These are phyloP conservation scores for Sugiyamaella grinbergsii DNA, from an alignment of 1,139 yeast genomes.

Conservation along the genomic window DNA sequence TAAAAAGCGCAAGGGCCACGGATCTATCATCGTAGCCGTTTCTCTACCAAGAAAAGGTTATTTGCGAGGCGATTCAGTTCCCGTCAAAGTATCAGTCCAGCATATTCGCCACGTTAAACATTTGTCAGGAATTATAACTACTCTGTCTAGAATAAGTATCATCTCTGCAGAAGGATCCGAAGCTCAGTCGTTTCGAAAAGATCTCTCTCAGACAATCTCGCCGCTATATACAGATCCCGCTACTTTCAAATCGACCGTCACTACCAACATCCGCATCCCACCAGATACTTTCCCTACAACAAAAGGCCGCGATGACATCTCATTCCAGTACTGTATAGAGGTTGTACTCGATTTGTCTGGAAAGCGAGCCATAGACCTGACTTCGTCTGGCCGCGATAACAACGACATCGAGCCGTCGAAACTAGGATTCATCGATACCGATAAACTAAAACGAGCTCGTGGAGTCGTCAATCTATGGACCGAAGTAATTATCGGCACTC, in stretches of 20 bases:
- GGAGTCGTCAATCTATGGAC: conserved; percentile 78
- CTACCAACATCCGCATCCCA: conserved; percentile 70
- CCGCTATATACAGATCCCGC: conserved; percentile 80
- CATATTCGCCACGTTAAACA: conserved; percentile 74
- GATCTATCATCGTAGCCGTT: conserved; percentile 49
- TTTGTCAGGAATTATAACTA: conserved; percentile 74
- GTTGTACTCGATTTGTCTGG: conserved; percentile 71
- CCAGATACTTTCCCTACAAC: conserved; percentile 87
- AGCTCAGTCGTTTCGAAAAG: conserved; percentile 80
- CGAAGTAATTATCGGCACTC: conserved; percentile 77
- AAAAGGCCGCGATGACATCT: conserved; percentile 67
- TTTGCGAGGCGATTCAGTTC: conserved; percentile 75
- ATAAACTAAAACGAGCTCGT: conserved; percentile 67
- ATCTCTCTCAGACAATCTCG: conserved; percentile 71
- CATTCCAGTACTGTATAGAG: conserved; percentile 84
- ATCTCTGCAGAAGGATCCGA: conserved; percentile 57
- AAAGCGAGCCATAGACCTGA: conserved; percentile 43
- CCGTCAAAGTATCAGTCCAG: conserved; percentile 63
- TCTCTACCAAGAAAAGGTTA: conserved; percentile 70
- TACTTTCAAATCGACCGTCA: conserved; percentile 58
- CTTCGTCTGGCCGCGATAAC: conserved; percentile 10
- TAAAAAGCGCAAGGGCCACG: conserved; percentile 38
- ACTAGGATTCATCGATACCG: conserved; percentile 65
- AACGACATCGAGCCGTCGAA: conserved; percentile 10
- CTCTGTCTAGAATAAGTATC: conserved; percentile 78